Conservation (phyloP, 768 basidiomycete genomes). For the Clathrus columnatus region DNA sequence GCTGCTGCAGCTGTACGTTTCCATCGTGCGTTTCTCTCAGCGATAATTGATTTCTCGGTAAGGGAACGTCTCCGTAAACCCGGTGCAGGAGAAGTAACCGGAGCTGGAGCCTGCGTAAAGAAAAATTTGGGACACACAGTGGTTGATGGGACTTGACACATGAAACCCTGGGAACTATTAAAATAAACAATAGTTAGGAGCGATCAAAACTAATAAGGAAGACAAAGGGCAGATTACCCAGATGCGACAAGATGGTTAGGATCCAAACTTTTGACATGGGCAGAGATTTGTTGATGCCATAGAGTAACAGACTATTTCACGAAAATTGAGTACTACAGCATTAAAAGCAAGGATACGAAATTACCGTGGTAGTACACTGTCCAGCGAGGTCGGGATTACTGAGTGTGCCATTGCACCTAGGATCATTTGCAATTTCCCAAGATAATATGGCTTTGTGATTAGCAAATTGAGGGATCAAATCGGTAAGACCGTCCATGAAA, state of each 20-base stretch:
- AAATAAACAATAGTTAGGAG: neutral
- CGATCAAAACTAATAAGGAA: neutral
- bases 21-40: conserved; percentile 38
- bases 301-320: conserved; percentile 44
- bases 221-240: conserved; percentile 36
- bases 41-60: conserved; percentile 38
- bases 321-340: neutral
- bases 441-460: conserved; percentile 44
- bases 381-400: conserved; percentile 22
- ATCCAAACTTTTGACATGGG: conserved; percentile 38
- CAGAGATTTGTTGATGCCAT: conserved; percentile 48
- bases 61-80: conserved; percentile 35
- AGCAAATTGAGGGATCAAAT: conserved; percentile 47
- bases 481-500: conserved; percentile 50
- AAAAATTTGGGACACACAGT: conserved; percentile 40
- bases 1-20: conserved; percentile 27
- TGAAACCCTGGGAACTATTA: conserved; percentile 41
- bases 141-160: conserved; percentile 31
- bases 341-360: neutral
- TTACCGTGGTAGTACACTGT: neutral
- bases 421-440: conserved; percentile 62
- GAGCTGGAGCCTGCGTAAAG: conserved; percentile 30
- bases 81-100: conserved; percentile 34
- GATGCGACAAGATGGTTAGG: conserved; percentile 57
- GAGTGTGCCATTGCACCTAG: conserved; percentile 54